Conservation (phyloP, 805 yeast species). For the Pichia eremophila region DNA sequence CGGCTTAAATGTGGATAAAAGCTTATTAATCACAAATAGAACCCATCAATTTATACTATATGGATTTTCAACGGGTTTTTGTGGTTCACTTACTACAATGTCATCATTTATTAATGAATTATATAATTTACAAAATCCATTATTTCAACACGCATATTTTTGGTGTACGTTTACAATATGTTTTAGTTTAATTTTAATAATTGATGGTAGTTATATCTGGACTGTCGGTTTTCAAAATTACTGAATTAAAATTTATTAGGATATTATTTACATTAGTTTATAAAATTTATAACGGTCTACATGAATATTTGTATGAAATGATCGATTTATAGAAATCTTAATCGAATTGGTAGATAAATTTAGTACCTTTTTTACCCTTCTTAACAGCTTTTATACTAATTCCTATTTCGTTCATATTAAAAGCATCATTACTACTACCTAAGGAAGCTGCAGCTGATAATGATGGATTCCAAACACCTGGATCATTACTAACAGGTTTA, state of each 20-base stretch:
- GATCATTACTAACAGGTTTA: slow-evolving; percentile 32
- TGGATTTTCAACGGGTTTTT: slow-evolving; percentile 22
- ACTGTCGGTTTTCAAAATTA: slow-evolving; percentile 30
- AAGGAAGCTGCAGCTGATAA: background rate
- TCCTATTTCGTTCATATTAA: slow-evolving; percentile 16
- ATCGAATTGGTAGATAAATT: slow-evolving; percentile 34
- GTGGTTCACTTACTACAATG: slow-evolving; percentile 35
- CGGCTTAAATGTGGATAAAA: slow-evolving; percentile 8
- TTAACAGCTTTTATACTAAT: slow-evolving; percentile 17
- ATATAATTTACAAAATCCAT: slow-evolving; percentile 19
- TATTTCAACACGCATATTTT: slow-evolving; percentile 40
- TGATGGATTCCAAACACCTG: slow-evolving; percentile 26
- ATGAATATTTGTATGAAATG: background rate
- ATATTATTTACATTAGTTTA: background rate
- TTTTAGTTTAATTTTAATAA: slow-evolving; percentile 43
- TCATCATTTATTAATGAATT: slow-evolving; percentile 73
- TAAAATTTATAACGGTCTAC: background rate
- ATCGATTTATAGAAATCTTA: background rate
- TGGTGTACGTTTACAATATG: slow-evolving; percentile 35
- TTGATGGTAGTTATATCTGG: slow-evolving; percentile 71
- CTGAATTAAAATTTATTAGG: background rate
- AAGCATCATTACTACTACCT: slow-evolving; percentile 9
- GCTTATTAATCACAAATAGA: slow-evolving; percentile 8
- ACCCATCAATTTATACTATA: slow-evolving; percentile 15
- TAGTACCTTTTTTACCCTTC: slow-evolving; percentile 43